Evolutionary conservation across 2,329 filamentous ascomycete species (phyloP).

Genomic region (Trichoderma lentiforme): DNA sequence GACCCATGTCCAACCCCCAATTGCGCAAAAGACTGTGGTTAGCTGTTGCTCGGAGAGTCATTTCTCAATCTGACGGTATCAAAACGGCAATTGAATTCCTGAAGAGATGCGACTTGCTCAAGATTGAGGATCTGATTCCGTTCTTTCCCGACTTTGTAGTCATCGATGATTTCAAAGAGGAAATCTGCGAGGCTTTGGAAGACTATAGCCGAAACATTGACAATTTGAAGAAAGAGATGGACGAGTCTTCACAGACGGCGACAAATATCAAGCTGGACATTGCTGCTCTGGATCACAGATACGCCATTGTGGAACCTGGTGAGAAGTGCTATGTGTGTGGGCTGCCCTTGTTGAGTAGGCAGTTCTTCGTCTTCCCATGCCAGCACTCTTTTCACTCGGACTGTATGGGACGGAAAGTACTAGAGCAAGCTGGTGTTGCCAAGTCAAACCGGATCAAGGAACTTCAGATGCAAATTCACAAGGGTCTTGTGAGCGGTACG

Average conservation of each 20-base stretch:
- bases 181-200: conserved; percentile 91
- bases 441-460: conserved; percentile 79
- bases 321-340: conserved; percentile 90
- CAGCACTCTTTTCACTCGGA: conserved; percentile 98
- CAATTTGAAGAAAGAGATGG: conserved; percentile 86
- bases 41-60: conserved; percentile 90
- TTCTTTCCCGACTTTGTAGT: conserved; percentile 99
- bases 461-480: conserved; percentile 78
- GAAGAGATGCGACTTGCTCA: conserved; percentile 83
- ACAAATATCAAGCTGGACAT: conserved; percentile 90
- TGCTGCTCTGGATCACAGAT: conserved; percentile 77
- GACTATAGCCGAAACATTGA: conserved; percentile 93
- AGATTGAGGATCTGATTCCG: conserved; percentile 94
- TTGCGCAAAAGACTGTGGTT: conserved; percentile 95
- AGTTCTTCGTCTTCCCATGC: conserved; percentile 98
- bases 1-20: conserved; percentile 71
- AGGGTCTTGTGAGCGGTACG: conserved; percentile 65
- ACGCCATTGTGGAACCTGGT: conserved; percentile 93
- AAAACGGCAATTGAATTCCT: conserved; percentile 92
- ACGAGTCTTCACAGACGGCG: conserved; percentile 84
- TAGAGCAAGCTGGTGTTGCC: conserved; percentile 74
- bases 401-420: conserved; percentile 80
- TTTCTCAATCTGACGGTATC: conserved; percentile 80
- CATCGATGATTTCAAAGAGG: conserved; percentile 98
- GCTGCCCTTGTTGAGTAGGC: conserved; percentile 78